Percentiles rank a stretch among this genome's conserved stretches.
Evolutionary conservation across 2,329 filamentous ascomycete species (phyloP).

Genomic region (Diaporthe velutina): DNA sequence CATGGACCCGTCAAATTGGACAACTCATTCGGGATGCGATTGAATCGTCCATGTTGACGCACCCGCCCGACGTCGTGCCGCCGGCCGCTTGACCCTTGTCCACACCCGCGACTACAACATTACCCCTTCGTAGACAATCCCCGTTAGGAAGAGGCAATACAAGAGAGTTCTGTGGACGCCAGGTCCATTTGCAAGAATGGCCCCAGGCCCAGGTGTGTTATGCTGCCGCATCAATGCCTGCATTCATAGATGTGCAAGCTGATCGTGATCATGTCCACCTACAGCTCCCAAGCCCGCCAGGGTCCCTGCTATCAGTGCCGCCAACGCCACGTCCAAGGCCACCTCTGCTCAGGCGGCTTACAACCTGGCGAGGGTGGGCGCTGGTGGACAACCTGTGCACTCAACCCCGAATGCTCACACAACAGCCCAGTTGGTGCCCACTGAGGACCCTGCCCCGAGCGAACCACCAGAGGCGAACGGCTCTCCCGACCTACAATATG

Average conservation of each 20-base stretch:
- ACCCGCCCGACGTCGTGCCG: conserved; percentile 36
- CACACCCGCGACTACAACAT: not conserved
- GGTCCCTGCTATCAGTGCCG: conserved; percentile 22
- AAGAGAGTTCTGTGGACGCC: conserved; percentile 24
- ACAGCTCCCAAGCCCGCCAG: conserved; percentile 37
- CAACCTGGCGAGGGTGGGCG: conserved; percentile 24
- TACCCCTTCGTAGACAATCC: conserved; percentile 11
- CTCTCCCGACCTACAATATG: conserved; percentile 16
- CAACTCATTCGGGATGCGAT: conserved; percentile 37
- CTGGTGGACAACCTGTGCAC: conserved; percentile 22
- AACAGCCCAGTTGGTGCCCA: conserved; percentile 33
- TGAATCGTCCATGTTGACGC: conserved; percentile 37
- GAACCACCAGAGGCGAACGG: conserved; percentile 21
- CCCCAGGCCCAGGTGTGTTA: conserved; percentile 38
- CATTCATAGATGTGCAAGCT: conserved; percentile 22
- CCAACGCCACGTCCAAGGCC: conserved; percentile 21
- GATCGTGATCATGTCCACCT: conserved; percentile 21
- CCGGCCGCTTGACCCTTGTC: conserved; percentile 30
- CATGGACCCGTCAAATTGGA: conserved; percentile 27
- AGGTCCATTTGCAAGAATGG: conserved; percentile 39
- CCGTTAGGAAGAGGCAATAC: conserved; percentile 14
- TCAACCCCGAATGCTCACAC: conserved; percentile 33
- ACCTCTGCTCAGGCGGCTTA: conserved; percentile 30
- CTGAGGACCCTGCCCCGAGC: conserved; percentile 16
- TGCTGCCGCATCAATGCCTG: conserved; percentile 11